Evolutionary conservation across 2,329 filamentous ascomycete genomes (phyloP), one percentile per base, ranked within the genome.

Genomic region (Trichoderma harzianum): DNA sequence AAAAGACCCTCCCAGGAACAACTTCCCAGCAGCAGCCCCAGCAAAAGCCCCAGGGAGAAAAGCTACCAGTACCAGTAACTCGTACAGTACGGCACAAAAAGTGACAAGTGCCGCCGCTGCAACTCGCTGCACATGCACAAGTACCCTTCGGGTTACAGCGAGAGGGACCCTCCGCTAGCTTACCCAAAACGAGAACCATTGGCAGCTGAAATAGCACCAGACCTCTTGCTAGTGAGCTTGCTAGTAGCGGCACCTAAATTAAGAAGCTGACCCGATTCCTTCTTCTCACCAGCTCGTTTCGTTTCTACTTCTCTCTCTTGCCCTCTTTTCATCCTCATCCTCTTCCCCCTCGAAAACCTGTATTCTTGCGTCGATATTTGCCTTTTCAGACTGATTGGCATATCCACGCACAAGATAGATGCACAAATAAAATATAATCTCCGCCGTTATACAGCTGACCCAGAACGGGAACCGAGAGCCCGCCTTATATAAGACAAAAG

Each of bases 221-320:
- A 34, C 28, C 47, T 47, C 47, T 55, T 55, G 28, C 63, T 53
- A 26, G 36, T 16, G 16, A 43, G 21, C 34, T 47, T 21, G 16
- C 51, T 55, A 55, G 66, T 69, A 69, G 66, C 55, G 55, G 66
- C 66, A 69, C 66, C 55, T 69, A 69, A 61, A 69, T 61, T 69
- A 69, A 69, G 66, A 61, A 61, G 66, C 66, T 69, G 66, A 69
- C 66, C 66, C 34, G 36, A 24, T 61, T 30, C 64, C 53, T 32
- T 53, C 43, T 60, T 53, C 43, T 60, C 65, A 53, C 57, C 36
- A 60, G 53, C 32, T n/a, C 24, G 39, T 60, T 57, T 32, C 64
- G n/a, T 32, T n/a, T 67, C 34, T 26, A 14, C 66, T 39, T 39
- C 36, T 21, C 32, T 61, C 24, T 24, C 53, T 24, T 14, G 28